Evolutionary conservation across 2,329 filamentous ascomycete genomes (phyloP).

Genomic region (Exophiala sp.): DNA sequence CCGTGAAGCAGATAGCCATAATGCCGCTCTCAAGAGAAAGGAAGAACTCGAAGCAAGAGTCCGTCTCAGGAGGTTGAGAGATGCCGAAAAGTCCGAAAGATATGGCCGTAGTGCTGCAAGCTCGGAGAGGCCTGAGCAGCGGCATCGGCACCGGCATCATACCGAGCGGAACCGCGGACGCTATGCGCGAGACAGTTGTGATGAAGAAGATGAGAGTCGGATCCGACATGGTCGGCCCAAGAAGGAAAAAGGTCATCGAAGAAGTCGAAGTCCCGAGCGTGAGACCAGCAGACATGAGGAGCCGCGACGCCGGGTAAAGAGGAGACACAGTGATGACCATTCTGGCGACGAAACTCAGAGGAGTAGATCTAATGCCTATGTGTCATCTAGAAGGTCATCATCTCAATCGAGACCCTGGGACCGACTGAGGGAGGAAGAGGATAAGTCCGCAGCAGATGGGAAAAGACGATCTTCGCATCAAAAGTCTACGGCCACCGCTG

Average conservation of each 20-base stretch:
- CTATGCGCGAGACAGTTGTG: constrained; percentile 29
- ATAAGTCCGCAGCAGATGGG: neutral
- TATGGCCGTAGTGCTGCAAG: constrained; percentile 14
- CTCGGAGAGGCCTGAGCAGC: constrained; percentile 25
- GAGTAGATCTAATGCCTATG: constrained; percentile 16
- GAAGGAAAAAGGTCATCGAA: neutral
- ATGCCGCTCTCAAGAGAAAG: constrained; percentile 75
- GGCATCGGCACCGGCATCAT: constrained; percentile 17
- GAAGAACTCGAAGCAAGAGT: constrained; percentile 73
- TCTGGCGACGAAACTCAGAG: neutral
- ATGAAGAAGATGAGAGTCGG: constrained; percentile 27
- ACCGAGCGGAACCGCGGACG: constrained; percentile 28
- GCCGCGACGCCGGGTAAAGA: neutral
- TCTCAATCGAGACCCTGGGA: neutral
- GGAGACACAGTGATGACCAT: constrained; percentile 1
- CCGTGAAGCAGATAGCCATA: constrained; percentile 80
- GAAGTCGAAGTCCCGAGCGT: constrained; percentile 9
- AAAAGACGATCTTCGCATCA: neutral
- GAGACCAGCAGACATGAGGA: constrained; percentile 22
- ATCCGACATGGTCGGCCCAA: neutral
- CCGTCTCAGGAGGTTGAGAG: constrained; percentile 58
- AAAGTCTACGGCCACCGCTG: neutral
- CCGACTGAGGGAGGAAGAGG: neutral
- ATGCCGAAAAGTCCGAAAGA: constrained; percentile 35
- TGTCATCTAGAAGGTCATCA: neutral